Conservation (phyloP, 2,329 filamentous ascomycete species). For the Onygena corvina region DNA sequence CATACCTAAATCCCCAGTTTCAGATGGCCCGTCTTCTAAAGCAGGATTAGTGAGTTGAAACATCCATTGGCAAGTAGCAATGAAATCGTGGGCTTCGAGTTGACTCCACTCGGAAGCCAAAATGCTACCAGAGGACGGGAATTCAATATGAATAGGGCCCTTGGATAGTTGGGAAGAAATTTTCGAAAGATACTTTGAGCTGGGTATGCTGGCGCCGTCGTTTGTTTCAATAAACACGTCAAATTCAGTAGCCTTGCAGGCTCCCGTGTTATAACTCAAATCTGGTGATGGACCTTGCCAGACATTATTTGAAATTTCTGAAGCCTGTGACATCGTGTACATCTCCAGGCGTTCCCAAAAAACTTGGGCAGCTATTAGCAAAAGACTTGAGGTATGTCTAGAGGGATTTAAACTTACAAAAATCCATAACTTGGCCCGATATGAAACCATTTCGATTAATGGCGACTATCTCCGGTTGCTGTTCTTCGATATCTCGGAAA, state of each 20-base stretch:
- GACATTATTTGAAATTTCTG: constrained; percentile 79
- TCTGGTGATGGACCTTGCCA: constrained; percentile 76
- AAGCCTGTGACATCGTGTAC: constrained; percentile 81
- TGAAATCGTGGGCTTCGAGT: constrained; percentile 66
- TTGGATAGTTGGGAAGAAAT: constrained; percentile 47
- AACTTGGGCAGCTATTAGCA: constrained; percentile 32
- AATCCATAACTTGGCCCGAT: constrained; percentile 72
- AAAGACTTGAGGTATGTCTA: not conserved
- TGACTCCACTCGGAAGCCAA: constrained; percentile 74
- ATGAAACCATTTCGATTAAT: constrained; percentile 58
- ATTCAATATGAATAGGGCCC: constrained; percentile 54
- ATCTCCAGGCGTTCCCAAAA: constrained; percentile 83
- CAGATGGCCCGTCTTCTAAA: constrained; percentile 21
- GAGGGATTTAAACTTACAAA: constrained; percentile 42
- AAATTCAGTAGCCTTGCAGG: constrained; percentile 47
- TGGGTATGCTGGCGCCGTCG: constrained; percentile 66
- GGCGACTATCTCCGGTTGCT: constrained; percentile 58
- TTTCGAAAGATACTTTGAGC: constrained; percentile 52
- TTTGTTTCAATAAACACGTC: constrained; percentile 82
- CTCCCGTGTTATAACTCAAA: constrained; percentile 24
- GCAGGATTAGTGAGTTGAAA: constrained; percentile 63
- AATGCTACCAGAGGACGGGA: constrained; percentile 89
- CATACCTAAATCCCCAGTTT: constrained; percentile 46
- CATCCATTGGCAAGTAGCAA: constrained; percentile 84
- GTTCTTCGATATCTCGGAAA: constrained; percentile 60